A percentile compares a stretch with the other conserved stretches of the same genome.
These are phyloP conservation scores for Limonium bicolor DNA, from an alignment of 148 eudicot species.

Conservation along the genomic window DNA sequence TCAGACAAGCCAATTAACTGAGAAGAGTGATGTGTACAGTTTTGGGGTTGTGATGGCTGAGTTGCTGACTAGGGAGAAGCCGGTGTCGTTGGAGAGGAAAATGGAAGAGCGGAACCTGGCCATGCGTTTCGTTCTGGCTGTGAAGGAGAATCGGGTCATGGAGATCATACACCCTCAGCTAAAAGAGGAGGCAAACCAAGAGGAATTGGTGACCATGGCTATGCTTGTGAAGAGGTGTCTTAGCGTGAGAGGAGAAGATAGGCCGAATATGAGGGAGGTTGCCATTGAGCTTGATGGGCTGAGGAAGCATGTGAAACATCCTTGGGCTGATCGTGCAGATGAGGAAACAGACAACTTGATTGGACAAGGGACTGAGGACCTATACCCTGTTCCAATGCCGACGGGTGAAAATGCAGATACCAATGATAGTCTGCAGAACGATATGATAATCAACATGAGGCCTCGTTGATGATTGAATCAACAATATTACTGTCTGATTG, in stretches of 20 bases:
- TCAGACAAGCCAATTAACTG: not conserved
- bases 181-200: not conserved
- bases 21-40: slow-evolving; percentile 1
- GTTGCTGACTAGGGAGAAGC: slow-evolving; percentile 1
- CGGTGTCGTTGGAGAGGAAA: not conserved
- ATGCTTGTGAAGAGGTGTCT: not conserved
- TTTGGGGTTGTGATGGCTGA: not conserved
- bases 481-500: too few relatives aligned
- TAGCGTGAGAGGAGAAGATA: not conserved
- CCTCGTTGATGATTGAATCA: too few relatives aligned
- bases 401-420: too few relatives aligned
- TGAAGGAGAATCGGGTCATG: not conserved
- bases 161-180: not conserved
- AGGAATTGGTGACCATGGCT: not conserved
- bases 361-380: too few relatives aligned
- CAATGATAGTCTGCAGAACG: too few relatives aligned
- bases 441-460: too few relatives aligned
- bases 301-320: too few relatives aligned
- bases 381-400: too few relatives aligned
- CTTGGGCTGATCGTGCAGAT: too few relatives aligned
- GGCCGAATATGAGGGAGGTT: not conserved
- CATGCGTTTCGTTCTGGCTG: not conserved
- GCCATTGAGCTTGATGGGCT: not conserved
- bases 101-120: not conserved
- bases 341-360: too few relatives aligned